Conservation (phyloP, 257 asterid genomes). For the Nemophila menziesii region DNA sequence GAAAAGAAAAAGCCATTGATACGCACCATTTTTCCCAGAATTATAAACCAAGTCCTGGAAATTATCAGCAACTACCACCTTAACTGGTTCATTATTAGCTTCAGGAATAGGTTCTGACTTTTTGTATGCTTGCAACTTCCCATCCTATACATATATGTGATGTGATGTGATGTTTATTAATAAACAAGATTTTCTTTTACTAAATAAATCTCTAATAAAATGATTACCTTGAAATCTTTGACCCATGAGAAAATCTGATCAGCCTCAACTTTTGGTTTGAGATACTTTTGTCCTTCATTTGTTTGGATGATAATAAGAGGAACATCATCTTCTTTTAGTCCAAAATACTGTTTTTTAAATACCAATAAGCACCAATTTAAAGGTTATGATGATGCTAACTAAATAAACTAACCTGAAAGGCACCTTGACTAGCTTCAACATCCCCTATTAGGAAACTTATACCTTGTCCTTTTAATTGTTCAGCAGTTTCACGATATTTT, state of each 20-base stretch:
- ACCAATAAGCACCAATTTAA: conserved; percentile 7
- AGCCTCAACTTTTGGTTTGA: conserved; percentile 62
- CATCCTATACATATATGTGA: conserved; percentile 14
- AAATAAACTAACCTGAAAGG: conserved; percentile 61
- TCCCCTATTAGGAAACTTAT: conserved; percentile 80
- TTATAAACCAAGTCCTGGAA: conserved; percentile 19
- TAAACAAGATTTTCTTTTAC: background rate
- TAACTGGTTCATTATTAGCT: conserved; percentile 20
- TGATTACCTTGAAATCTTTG: conserved; percentile 60
- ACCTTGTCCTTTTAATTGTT: conserved; percentile 51
- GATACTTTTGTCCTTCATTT: conserved; percentile 52
- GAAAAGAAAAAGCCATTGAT: background rate
- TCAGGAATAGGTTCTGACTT: conserved; percentile 28
- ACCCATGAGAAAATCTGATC: conserved; percentile 70
- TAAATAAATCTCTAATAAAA: too few species aligned
- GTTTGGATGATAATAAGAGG: conserved; percentile 73
- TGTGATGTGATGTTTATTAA: background rate
- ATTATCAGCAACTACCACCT: conserved; percentile 23
- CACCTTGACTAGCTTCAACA: conserved; percentile 73
- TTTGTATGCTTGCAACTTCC: conserved; percentile 13
- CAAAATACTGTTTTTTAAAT: conserved; percentile 50
- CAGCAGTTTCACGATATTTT: conserved; percentile 60
- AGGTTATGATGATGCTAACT: conserved; percentile 7
- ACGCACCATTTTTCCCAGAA: conserved; percentile 22
- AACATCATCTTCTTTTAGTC: conserved; percentile 66